A percentile compares a stretch with the other conserved stretches of the same genome.
Conservation (phyloP, 2,329 filamentous ascomycete species). For the Zasmidium citrigriseum region DNA sequence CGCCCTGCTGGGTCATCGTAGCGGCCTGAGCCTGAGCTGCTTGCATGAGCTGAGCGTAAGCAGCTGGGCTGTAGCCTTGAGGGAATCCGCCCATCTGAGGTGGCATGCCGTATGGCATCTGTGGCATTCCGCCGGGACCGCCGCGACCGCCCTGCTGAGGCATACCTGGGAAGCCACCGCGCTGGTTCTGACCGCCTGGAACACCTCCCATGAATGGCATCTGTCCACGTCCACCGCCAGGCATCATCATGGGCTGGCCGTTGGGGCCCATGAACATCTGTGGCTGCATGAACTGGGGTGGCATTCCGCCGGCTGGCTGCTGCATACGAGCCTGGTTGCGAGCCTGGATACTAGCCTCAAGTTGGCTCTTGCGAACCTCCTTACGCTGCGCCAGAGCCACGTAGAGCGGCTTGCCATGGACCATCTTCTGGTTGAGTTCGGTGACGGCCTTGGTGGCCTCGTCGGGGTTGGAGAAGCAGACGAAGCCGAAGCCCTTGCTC, state of each 20-base stretch:
- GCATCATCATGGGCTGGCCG: conserved; percentile 68
- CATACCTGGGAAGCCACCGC: conserved; percentile 83
- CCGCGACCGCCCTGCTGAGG: conserved; percentile 84
- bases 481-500: conserved; percentile 99
- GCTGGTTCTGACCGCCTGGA: conserved; percentile 74
- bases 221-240: conserved; percentile 56
- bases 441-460: conserved; percentile 98
- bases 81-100: conserved; percentile 69
- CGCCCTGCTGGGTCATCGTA: conserved; percentile 48
- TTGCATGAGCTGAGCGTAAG: conserved; percentile 56
- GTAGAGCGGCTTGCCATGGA: conserved; percentile 94
- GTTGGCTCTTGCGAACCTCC: conserved; percentile 98
- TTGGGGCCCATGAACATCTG: conserved; percentile 85
- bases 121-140: conserved; percentile 72
- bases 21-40: conserved; percentile 81
- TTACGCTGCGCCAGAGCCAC: conserved; percentile 98
- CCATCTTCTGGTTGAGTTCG: conserved; percentile 99
- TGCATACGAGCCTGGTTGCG: conserved; percentile 98
- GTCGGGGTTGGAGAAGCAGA: conserved; percentile 99
- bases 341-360: conserved; percentile 98
- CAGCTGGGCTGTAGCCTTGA: conserved; percentile 74
- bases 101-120: conserved; percentile 81
- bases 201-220: conserved; percentile 62
- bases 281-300: conserved; percentile 73
- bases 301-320: conserved; percentile 84